Evolutionary conservation across 2,329 filamentous ascomycete genomes (phyloP).

Genomic region (Phyllosticta citrichinensis): DNA sequence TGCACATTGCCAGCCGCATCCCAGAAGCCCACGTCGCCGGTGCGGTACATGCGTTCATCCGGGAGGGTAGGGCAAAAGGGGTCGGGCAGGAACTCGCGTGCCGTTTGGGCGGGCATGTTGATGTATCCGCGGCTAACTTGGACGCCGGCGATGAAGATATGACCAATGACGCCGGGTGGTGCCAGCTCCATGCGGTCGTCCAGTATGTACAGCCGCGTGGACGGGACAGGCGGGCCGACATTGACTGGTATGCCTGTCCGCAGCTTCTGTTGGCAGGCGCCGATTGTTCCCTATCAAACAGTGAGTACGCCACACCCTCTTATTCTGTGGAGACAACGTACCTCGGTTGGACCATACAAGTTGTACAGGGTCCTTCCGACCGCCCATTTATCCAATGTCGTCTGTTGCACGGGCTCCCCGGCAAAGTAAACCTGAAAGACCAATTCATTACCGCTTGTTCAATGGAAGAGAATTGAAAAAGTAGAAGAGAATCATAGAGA

Average conservation of each 20-base stretch:
- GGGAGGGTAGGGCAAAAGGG: constrained; percentile 12
- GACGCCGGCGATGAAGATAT: constrained; percentile 35
- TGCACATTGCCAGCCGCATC: constrained; percentile 40
- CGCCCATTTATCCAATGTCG: constrained; percentile 25
- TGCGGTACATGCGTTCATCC: constrained; percentile 41
- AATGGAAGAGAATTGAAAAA: neutral
- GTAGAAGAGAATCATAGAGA: too few relatives aligned
- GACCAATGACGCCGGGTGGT: constrained; percentile 29
- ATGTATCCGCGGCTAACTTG: constrained; percentile 37
- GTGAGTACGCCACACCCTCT: too few relatives aligned
- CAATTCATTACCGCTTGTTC: neutral
- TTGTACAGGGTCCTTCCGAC: constrained; percentile 26
- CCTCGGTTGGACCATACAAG: constrained; percentile 37
- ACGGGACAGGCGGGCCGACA: constrained; percentile 27
- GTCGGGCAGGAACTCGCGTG: constrained; percentile 24
- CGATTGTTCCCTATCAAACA: constrained; percentile 21
- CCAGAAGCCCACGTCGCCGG: neutral
- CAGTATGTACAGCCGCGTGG: constrained; percentile 34
- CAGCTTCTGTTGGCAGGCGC: constrained; percentile 26
- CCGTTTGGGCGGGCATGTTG: constrained; percentile 19
- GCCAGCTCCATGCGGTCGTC: constrained; percentile 22
- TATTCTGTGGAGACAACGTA: neutral
- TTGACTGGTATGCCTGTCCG: constrained; percentile 20
- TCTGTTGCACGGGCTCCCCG: constrained; percentile 29
- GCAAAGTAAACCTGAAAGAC: constrained; percentile 24